phyloP scores from a whole-genome alignment of 257 asterid genomes.

The Solanum habrochaites region DNA sequence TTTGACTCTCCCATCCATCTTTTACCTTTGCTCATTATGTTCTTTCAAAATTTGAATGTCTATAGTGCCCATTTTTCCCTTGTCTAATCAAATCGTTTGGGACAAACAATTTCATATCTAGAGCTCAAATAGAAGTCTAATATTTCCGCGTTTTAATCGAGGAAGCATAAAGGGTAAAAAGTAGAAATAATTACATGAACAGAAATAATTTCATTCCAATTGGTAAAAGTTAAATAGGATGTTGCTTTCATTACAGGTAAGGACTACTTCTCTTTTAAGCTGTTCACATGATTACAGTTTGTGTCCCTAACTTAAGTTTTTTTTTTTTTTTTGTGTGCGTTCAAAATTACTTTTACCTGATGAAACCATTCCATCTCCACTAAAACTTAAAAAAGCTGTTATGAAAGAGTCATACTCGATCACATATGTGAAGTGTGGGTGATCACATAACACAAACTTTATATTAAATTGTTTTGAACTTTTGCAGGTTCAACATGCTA shows the following conservation, averaged over 20 bases:
- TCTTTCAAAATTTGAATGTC: neutral
- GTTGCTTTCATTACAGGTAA: neutral
- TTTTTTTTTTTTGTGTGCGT: too few relatives aligned
- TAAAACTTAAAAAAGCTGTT: too few relatives aligned
- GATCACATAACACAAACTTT: too few relatives aligned
- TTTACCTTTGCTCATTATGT: neutral
- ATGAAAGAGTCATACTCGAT: too few relatives aligned
- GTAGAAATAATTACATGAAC: neutral
- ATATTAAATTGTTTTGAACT: neutral
- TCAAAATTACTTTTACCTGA: neutral
- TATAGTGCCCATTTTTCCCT: neutral
- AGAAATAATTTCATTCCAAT: neutral
- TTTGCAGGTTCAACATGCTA: conserved; percentile 10
- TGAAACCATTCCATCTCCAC: neutral
- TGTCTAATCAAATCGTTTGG: neutral
- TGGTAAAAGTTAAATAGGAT: neutral
- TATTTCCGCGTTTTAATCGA: neutral
- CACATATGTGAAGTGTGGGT: too few relatives aligned
- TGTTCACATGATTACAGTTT: neutral
- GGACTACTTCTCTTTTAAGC: neutral
- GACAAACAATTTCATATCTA: neutral
- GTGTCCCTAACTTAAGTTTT: neutral
- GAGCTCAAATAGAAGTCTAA: too few relatives aligned
- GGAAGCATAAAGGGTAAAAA: neutral
- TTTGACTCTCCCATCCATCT: neutral